phyloP scores from a whole-genome alignment of 371 early-diverging fungal genomes.

The Mortierella sp. region DNA sequence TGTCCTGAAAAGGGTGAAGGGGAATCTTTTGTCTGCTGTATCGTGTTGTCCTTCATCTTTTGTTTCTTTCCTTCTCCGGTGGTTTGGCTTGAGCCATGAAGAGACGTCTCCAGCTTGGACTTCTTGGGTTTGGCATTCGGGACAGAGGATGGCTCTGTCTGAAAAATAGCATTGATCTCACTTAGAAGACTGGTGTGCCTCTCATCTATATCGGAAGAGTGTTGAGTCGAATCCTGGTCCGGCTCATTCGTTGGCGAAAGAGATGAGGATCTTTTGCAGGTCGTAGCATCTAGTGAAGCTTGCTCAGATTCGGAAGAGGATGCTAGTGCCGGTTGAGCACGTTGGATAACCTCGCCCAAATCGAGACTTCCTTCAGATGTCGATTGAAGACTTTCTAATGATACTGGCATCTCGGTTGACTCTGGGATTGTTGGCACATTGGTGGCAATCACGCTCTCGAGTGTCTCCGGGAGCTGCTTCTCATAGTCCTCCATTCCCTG shows the following conservation, averaged over 20 bases:
- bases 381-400: background rate
- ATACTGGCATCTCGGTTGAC: background rate
- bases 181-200: constrained; percentile 4
- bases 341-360: constrained; percentile 38
- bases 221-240: background rate
- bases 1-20: background rate
- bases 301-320: background rate
- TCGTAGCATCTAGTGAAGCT: background rate
- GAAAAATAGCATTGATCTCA: constrained; percentile 16
- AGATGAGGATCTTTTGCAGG: background rate
- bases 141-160: background rate
- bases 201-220: background rate
- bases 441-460: constrained; percentile 11
- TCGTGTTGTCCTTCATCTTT: constrained; percentile 13
- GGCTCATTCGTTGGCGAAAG: background rate
- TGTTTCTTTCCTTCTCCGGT: constrained; percentile 7
- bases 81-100: constrained; percentile 11
- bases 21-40: background rate
- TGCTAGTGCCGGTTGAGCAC: background rate
- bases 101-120: background rate
- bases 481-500: constrained; percentile 24
- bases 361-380: constrained; percentile 12
- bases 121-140: background rate
- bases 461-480: constrained; percentile 27
- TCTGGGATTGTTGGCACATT: background rate